Evolutionary conservation across 345 rosid genomes (phyloP).

Genomic region (Eucalyptus tenuipes): DNA sequence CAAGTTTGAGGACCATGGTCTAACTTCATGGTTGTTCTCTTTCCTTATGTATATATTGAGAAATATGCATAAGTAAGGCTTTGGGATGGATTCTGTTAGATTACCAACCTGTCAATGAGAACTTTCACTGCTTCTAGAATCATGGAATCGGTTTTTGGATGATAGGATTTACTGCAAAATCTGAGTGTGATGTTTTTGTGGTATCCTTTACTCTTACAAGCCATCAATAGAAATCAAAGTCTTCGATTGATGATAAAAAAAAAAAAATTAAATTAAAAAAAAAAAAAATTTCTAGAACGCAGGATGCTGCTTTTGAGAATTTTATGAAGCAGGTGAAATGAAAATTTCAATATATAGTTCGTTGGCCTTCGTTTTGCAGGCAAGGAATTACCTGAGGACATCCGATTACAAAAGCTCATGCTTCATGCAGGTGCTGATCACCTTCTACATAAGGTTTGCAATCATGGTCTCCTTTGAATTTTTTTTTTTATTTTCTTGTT

Average conservation of each 20-base stretch:
- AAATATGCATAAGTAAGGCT: background rate
- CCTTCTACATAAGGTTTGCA: conserved; percentile 66
- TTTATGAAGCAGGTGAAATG: background rate
- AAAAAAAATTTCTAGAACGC: background rate
- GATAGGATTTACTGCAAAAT: background rate
- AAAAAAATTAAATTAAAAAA: background rate
- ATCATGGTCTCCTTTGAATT: background rate
- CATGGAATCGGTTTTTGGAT: background rate
- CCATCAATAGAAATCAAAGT: background rate
- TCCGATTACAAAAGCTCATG: conserved; percentile 37
- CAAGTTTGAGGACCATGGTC: background rate
- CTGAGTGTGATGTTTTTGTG: background rate
- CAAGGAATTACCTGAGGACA: conserved; percentile 52
- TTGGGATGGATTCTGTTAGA: background rate
- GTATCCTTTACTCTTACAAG: background rate
- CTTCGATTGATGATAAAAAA: background rate
- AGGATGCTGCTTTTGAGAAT: background rate
- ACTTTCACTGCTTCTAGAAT: background rate
- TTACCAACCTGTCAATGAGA: background rate
- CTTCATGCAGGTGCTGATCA: conserved; percentile 60
- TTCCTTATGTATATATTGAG: background rate
- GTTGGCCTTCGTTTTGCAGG: conserved; percentile 26
- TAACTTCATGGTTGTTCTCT: background rate
- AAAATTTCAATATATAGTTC: background rate
- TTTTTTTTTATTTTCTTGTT: background rate